Evolutionary conservation across 768 basidiomycete species (phyloP), one percentile per base, ranked within the genome.

Genomic region (Leccinellum rugosiceps): DNA sequence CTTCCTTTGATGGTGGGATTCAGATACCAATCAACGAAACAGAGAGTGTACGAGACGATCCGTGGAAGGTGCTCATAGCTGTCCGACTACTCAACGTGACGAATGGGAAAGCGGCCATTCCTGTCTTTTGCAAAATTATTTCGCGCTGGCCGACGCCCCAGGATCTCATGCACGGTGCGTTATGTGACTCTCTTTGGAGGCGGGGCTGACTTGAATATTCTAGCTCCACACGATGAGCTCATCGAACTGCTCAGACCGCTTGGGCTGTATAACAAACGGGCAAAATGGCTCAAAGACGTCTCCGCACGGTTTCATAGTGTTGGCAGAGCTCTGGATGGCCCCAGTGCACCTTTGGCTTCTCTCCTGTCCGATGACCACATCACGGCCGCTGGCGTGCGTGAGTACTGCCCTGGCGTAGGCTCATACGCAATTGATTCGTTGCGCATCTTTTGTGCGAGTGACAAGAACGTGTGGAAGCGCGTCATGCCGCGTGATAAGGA

Each of bases 381-480:
- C 1, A 26, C 17, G 7, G 77, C 79, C 2, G 65, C 72, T 6
- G 83, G 81, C 10, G 73, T 80, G 11, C 72, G 84, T 53, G 81
- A 83, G 41, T 79, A 84, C 62, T 77, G 85, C 26, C 83, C 86
- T 0, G 88, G 88, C 0, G 76, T 84, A 1, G 88, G 90, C 0
- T 73, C 76, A 3, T 92, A 91, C 58, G 90, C 90, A 1, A 76
- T 88, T 1, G 89, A 91, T 66, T 89, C 86, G 5, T 88, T 88
- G 63, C 79, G 87, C 41, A 88, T 91, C 19, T 91, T 88, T 68
- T 88, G 82, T 58, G 57, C 35, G 6, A 62, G 56, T 26, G 53
- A 60, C 67, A 50, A 54, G 69, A 58, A 66, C 5, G 83, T 83
- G 55, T 90, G 88, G 90, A 82, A 83, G 63, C 54, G 62, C 0